phyloP scores from a whole-genome alignment of 2,329 filamentous ascomycete species.

The Paecilomyces sp. region DNA sequence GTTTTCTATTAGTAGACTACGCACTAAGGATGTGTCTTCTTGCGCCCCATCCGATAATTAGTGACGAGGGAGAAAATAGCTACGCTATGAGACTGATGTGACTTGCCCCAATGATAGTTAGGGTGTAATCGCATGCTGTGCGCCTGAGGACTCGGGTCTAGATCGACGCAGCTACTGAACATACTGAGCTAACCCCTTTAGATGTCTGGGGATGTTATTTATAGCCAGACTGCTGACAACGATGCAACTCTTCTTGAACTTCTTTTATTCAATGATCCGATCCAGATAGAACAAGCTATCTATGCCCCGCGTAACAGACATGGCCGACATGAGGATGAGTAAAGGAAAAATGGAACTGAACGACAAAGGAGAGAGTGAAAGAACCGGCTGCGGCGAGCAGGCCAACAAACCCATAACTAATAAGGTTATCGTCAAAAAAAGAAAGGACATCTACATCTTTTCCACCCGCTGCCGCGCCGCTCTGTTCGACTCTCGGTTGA shows the following conservation, averaged over 20 bases:
- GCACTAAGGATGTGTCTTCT: too few relatives aligned
- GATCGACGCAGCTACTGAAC: too few relatives aligned
- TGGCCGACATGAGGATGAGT: neutral
- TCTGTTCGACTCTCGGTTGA: conserved; percentile 29
- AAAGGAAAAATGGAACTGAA: conserved; percentile 1
- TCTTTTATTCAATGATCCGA: neutral
- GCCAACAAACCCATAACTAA: neutral
- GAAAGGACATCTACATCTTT: conserved; percentile 20
- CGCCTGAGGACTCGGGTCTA: too few relatives aligned
- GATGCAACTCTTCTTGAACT: neutral
- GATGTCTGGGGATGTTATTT: too few relatives aligned
- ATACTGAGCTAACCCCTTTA: too few relatives aligned
- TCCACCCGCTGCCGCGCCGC: conserved; percentile 27
- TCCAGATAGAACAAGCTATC: neutral
- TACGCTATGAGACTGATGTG: too few relatives aligned
- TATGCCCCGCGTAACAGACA: conserved; percentile 1
- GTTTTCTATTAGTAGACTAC: too few relatives aligned
- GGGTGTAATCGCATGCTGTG: too few relatives aligned
- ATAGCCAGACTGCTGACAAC: too few relatives aligned
- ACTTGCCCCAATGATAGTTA: too few relatives aligned
- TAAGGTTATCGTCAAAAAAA: conserved; percentile 3
- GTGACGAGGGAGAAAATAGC: too few relatives aligned
- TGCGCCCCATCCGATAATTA: too few relatives aligned
- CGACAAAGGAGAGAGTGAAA: conserved; percentile 1
- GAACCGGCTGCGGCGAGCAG: neutral